Conservation (phyloP, 352 stramenopile species). For the Globisporangium middletonii region DNA sequence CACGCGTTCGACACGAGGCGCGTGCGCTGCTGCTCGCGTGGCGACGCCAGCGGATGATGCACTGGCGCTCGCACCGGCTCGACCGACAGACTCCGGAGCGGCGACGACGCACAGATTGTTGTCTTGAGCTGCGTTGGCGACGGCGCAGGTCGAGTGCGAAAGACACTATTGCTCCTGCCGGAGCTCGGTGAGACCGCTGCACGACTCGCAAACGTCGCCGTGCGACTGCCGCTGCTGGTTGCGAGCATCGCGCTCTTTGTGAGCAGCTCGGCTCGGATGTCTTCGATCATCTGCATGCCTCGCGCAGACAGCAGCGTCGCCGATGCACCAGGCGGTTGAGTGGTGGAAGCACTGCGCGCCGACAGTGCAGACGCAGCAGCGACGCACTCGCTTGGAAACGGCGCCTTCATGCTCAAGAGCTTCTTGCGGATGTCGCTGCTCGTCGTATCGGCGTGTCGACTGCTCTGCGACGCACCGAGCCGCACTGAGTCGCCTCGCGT, state of each 20-base stretch:
- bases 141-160: no score
- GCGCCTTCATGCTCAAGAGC: slow-evolving; percentile 26
- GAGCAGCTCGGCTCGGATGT: slow-evolving; percentile 37
- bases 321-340: no score
- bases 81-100: slow-evolving; percentile 26
- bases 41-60: slow-evolving; percentile 4
- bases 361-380: neutral
- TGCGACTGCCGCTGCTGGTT: slow-evolving; percentile 15
- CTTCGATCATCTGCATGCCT: slow-evolving; percentile 35
- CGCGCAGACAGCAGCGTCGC: slow-evolving; percentile 24
- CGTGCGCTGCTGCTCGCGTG: neutral
- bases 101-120: slow-evolving; percentile 12
- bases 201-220: slow-evolving; percentile 7
- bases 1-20: slow-evolving; percentile 23
- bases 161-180: neutral
- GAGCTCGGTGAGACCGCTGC: neutral
- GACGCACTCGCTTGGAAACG: neutral
- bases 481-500: slow-evolving; percentile 5
- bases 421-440: slow-evolving; percentile 24
- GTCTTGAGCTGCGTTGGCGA: neutral
- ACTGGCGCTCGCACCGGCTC: slow-evolving; percentile 8
- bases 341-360: neutral
- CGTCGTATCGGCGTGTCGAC: neutral
- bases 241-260: slow-evolving; percentile 12
- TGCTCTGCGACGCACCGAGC: neutral